Evolutionary conservation across 176 grass and related monocot genomes (phyloP), one percentile per base, ranked within the genome.

Genomic region (Hyparrhenia diplandra): DNA sequence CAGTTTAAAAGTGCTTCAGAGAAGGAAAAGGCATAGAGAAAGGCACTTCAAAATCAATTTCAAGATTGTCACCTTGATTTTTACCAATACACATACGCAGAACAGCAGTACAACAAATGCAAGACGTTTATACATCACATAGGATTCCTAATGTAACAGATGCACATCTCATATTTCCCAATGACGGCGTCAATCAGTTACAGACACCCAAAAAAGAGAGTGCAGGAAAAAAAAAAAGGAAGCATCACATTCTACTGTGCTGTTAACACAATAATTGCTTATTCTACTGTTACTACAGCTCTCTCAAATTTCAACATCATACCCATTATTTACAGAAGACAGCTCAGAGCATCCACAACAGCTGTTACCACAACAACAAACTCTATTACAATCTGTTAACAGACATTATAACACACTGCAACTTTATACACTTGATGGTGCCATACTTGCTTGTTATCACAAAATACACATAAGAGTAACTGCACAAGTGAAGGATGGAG

Each of bases 311-410:
- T 78, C 27, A 73, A 46, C 27, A 83, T 2, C 57, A 31, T 30
- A 14, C 30, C 34, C 47, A 76, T 24, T 77, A 87, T 71, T 77
- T 82, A 77, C 85, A 87, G 16, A 23, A 45, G 8, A 30, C n/a
- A 34, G 5, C 30, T 39, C 12, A 8, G 46, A 54, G 11, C 21
- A 57, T 18, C 16, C 27, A 74, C 71, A 37, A 24, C n/a, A n/a
- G n/a, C 10, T 74, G 20, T 34, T 3, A 1, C 28, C 31, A 16
- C 27, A 47, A 29, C 27, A 73, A 39, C 8, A 40, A 41, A 28
- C 34, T 76, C 52, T 46, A 40, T 5, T 40, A 55, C 67, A 83
- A 64, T 62, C 55, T 61, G 49, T 28, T 21, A 46, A 49, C 17
- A 51, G 13, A 80, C 27, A 65, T 28, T 24, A 39, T 20, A 10